Evolutionary conservation across 352 stramenopile species (phyloP).

Genomic region (Ophiocytium majus): DNA sequence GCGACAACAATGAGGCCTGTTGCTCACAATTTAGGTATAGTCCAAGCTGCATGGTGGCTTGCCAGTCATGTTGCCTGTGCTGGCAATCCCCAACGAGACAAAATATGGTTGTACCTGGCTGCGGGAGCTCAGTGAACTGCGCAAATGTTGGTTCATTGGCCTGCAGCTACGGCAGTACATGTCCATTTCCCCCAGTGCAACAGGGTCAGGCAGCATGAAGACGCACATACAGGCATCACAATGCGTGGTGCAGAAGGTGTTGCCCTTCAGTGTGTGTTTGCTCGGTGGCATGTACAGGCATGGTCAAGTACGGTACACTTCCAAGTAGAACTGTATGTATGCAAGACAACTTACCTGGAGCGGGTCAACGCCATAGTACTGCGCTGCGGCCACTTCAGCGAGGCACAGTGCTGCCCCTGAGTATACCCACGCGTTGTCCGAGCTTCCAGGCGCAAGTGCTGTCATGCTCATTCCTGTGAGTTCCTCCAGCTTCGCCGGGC

Average conservation of each 20-base stretch:
- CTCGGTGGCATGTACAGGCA: not conserved
- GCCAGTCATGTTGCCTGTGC: no score
- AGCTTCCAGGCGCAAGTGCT: slow-evolving; percentile 4
- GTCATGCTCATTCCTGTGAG: slow-evolving; percentile 23
- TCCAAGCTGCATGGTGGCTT: no score
- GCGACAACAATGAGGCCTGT: no score
- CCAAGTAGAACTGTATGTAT: not conserved
- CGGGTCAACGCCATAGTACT: slow-evolving; percentile 28
- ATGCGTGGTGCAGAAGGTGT: not conserved
- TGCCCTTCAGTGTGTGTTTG: not conserved
- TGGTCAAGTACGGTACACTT: not conserved
- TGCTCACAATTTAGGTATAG: no score
- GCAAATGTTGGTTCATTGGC: no score
- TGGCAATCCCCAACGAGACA: no score
- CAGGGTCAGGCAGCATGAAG: no score
- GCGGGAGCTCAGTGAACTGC: no score
- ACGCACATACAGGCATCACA: not conserved
- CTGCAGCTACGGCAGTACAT: no score
- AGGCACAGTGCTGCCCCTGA: slow-evolving; percentile 19
- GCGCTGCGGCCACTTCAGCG: not conserved
- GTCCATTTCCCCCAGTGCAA: no score
- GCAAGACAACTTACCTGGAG: not conserved
- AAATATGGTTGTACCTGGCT: no score
- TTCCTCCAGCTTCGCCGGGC: slow-evolving; percentile 1
- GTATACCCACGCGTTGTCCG: slow-evolving; percentile 28